phyloP scores from a whole-genome alignment of 768 basidiomycete species.

The Royoungia palumana region DNA sequence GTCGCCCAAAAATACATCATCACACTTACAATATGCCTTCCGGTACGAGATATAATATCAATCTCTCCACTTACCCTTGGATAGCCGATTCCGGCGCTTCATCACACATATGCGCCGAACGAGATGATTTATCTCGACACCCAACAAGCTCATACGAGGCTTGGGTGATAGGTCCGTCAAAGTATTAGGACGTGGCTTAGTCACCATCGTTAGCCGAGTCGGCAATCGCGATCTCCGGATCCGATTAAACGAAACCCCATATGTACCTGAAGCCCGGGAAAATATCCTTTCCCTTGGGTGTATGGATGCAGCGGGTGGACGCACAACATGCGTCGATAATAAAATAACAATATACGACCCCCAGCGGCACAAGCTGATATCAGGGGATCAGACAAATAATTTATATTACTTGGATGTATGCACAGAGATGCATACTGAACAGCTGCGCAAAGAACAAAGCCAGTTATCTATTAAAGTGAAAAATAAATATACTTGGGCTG shows the following conservation, averaged over 20 bases:
- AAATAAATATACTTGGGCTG: background rate
- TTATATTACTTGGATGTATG: too few relatives aligned
- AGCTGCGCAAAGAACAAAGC: background rate
- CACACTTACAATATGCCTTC: too few relatives aligned
- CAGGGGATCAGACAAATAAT: too few relatives aligned
- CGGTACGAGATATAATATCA: too few relatives aligned
- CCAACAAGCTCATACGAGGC: background rate
- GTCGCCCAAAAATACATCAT: too few relatives aligned
- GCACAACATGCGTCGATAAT: background rate
- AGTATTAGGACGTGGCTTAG: background rate
- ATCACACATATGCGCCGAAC: slow-evolving; percentile 5
- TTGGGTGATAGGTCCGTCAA: background rate
- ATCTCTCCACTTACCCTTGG: slow-evolving; percentile 11
- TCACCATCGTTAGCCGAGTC: too few relatives aligned
- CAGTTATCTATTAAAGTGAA: background rate
- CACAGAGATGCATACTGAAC: too few relatives aligned
- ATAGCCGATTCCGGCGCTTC: background rate
- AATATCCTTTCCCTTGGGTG: background rate
- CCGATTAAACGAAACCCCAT: too few relatives aligned
- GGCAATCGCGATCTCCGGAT: too few relatives aligned
- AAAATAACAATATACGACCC: background rate
- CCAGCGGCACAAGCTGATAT: too few relatives aligned
- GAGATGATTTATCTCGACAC: background rate
- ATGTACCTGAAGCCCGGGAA: background rate
- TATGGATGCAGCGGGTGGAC: background rate